A percentile compares a stretch with the other conserved stretches of the same genome.
Conservation (phyloP, 352 stramenopile genomes). For the Phytophthora tentaculata region DNA sequence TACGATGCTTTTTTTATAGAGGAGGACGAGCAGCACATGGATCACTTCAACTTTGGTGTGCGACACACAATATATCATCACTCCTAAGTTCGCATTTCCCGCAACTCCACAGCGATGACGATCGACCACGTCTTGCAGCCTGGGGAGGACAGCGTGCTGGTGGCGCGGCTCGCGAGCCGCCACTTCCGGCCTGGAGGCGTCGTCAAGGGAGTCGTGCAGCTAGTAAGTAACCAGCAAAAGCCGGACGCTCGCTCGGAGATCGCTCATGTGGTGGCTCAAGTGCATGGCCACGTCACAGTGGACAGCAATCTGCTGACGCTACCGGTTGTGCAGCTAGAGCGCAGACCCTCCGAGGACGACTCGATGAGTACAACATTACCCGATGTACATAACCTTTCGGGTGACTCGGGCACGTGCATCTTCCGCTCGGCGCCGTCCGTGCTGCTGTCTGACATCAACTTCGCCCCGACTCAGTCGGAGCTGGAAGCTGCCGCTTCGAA, state of each 20-base stretch:
- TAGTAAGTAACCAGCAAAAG: constrained; percentile 41
- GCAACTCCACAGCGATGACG: constrained; percentile 22
- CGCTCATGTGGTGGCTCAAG: constrained; percentile 56
- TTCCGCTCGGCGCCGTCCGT: constrained; percentile 57
- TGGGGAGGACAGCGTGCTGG: constrained; percentile 28
- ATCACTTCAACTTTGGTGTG: constrained; percentile 27
- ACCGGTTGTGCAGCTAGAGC: constrained; percentile 76
- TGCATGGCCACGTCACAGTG: constrained; percentile 83
- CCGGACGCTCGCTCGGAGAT: constrained; percentile 49
- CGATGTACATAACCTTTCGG: constrained; percentile 60
- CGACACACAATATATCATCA: constrained; percentile 6
- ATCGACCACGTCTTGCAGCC: constrained; percentile 30
- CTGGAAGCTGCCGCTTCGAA: constrained; percentile 16
- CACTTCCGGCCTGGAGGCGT: constrained; percentile 62
- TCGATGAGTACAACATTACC: constrained; percentile 31
- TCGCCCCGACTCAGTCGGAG: constrained; percentile 49
- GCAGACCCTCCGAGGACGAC: constrained; percentile 31
- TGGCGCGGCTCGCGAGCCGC: constrained; percentile 50
- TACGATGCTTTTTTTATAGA: constrained; percentile 6
- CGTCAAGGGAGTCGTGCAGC: constrained; percentile 59
- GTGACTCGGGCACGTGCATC: constrained; percentile 64
- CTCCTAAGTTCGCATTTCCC: constrained; percentile 8
- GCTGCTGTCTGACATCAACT: constrained; percentile 65
- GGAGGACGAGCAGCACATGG: constrained; percentile 13
- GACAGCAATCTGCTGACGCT: constrained; percentile 94